phyloP scores from a whole-genome alignment of 164 flowering plant species.

The Annona cherimola region DNA sequence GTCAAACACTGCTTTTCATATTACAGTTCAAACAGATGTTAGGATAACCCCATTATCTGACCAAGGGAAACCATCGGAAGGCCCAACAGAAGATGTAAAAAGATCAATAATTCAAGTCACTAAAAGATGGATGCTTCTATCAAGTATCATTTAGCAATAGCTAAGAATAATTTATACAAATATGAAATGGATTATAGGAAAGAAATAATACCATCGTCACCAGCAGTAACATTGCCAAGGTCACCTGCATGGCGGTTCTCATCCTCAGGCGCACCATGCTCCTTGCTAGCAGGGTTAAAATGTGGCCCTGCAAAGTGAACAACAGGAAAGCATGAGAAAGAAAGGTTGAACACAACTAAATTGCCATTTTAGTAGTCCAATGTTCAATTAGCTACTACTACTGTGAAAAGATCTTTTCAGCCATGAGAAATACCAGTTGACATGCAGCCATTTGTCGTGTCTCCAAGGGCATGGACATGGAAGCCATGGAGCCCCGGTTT shows the following conservation, averaged over 20 bases:
- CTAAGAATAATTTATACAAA: background rate
- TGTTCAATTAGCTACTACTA: background rate
- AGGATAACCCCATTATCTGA: background rate
- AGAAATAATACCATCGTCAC: constrained; percentile 66
- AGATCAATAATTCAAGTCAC: background rate
- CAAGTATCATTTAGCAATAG: background rate
- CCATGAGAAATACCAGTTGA: constrained; percentile 62
- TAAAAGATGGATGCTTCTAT: background rate
- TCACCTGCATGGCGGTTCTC: constrained; percentile 97
- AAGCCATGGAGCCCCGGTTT: constrained; percentile 91
- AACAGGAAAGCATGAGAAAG: constrained; percentile 7
- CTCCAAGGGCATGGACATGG: constrained; percentile 97
- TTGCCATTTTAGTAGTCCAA: background rate
- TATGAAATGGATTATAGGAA: background rate
- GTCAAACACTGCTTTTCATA: background rate
- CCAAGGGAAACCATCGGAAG: background rate
- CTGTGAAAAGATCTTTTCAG: background rate
- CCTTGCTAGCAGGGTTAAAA: constrained; percentile 77
- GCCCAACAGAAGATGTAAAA: background rate
- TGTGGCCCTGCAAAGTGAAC: constrained; percentile 51
- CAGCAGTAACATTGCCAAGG: constrained; percentile 76
- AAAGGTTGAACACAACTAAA: background rate
- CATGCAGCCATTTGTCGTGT: constrained; percentile 97
- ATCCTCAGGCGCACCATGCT: constrained; percentile 94
- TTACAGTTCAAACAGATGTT: background rate